Evolutionary conservation across 495 filamentous ascomycete genomes (phyloP).

Genomic region (Pseudevernia furfuracea): DNA sequence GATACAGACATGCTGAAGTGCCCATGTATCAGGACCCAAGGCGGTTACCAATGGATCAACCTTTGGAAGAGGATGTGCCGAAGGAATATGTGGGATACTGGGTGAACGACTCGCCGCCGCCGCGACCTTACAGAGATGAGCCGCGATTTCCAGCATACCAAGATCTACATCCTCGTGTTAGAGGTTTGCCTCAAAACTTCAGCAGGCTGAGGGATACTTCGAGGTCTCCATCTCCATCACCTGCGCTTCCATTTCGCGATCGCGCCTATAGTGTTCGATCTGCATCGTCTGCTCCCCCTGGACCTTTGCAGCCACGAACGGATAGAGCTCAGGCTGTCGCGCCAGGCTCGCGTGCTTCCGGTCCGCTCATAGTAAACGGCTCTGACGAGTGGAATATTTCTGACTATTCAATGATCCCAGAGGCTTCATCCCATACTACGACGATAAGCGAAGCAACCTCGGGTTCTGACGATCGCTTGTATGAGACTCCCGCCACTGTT

Average conservation of each 20-base stretch:
- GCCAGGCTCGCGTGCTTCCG: slow-evolving; percentile 23
- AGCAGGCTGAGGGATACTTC: slow-evolving; percentile 38
- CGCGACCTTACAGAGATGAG: slow-evolving; percentile 43
- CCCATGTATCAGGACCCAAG: slow-evolving; percentile 23
- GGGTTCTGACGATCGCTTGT: slow-evolving; percentile 26
- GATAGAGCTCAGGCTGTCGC: slow-evolving; percentile 18
- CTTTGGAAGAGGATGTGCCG: slow-evolving; percentile 38
- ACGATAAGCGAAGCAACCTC: slow-evolving; percentile 24
- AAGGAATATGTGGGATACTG: slow-evolving; percentile 64
- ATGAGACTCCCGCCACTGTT: slow-evolving; percentile 28
- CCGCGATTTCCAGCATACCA: slow-evolving; percentile 40
- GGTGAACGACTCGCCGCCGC: slow-evolving; percentile 48
- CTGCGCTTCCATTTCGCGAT: slow-evolving; percentile 27
- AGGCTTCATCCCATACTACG: slow-evolving; percentile 17
- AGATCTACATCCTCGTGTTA: slow-evolving; percentile 42
- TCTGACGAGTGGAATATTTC: slow-evolving; percentile 28
- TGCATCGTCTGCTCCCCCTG: slow-evolving; percentile 22
- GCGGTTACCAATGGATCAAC: slow-evolving; percentile 17
- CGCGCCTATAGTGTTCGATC: slow-evolving; percentile 29
- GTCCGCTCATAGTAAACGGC: slow-evolving; percentile 42
- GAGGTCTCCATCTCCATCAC: slow-evolving; percentile 33
- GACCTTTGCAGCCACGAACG: slow-evolving; percentile 16
- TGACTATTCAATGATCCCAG: slow-evolving; percentile 20
- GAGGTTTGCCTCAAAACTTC: slow-evolving; percentile 40
- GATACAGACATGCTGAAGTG: slow-evolving; percentile 24